These are phyloP conservation scores for Ochetophila trinervis DNA, from an alignment of 306 rosid species.

Conservation along the genomic window DNA sequence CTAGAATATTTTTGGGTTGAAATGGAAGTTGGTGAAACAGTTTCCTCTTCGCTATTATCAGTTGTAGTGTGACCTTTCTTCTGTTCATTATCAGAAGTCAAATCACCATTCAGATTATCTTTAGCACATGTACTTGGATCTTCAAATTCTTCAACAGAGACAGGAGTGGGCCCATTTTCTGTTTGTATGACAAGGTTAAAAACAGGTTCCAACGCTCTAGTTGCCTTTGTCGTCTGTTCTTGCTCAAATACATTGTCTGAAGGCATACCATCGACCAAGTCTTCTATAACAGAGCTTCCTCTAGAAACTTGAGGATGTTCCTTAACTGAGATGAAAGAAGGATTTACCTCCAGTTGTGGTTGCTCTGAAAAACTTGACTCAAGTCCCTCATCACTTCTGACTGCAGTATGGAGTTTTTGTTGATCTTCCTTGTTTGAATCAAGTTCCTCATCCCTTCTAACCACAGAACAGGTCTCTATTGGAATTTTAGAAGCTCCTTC, in stretches of 20 bases:
- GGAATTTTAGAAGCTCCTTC: conserved; percentile 27
- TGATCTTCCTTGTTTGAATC: conserved; percentile 2
- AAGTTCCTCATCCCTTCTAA: conserved; percentile 5
- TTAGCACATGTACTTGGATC: conserved; percentile 29
- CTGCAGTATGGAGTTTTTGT: conserved; percentile 17
- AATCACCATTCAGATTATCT: conserved; percentile 30
- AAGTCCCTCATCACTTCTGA: conserved; percentile 9
- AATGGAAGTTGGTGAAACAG: conserved; percentile 22
- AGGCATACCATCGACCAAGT: conserved; percentile 22
- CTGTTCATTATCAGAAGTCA: conserved; percentile 23
- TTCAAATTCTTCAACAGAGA: conserved; percentile 25
- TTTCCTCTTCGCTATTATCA: conserved; percentile 28
- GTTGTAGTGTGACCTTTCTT: conserved; percentile 19
- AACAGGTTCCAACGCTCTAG: conserved; percentile 29
- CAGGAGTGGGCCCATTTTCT: conserved; percentile 24
- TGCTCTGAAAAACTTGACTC: conserved; percentile 13
- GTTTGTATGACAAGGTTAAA: conserved; percentile 24
- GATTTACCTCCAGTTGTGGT: conserved; percentile 26
- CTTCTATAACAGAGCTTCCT: conserved; percentile 28
- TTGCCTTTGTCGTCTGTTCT: conserved; percentile 28
- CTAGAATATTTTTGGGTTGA: conserved; percentile 38
- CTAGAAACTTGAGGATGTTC: conserved; percentile 28
- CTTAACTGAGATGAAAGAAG: conserved; percentile 33
- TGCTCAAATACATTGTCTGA: conserved; percentile 28
- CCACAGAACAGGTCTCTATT: conserved; percentile 21